Evolutionary conservation across 495 filamentous ascomycete genomes (phyloP).

Genomic region (Platismatia glauca): DNA sequence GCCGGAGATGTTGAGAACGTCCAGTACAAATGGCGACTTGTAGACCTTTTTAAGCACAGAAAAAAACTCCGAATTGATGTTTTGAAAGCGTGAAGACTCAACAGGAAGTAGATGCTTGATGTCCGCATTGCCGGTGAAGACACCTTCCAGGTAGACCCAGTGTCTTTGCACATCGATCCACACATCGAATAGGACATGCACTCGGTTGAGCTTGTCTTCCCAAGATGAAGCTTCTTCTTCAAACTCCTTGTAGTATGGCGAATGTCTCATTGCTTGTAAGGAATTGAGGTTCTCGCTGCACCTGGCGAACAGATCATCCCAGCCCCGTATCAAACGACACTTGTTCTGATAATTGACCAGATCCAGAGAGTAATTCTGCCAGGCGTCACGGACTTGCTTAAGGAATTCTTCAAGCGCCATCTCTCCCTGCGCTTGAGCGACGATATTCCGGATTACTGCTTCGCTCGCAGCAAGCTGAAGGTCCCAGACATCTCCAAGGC

Average conservation of each 20-base stretch:
- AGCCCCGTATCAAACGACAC: slow-evolving; percentile 91
- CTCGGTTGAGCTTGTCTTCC: slow-evolving; percentile 97
- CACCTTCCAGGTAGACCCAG: slow-evolving; percentile 98
- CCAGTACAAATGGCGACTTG: slow-evolving; percentile 85
- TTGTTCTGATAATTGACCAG: slow-evolving; percentile 97
- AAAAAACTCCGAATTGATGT: slow-evolving; percentile 98
- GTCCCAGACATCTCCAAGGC: slow-evolving; percentile 96
- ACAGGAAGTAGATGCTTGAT: slow-evolving; percentile 97
- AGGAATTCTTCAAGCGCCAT: slow-evolving; percentile 98
- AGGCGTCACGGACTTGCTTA: slow-evolving; percentile 91
- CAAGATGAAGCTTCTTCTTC: slow-evolving; percentile 92
- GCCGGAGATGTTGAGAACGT: slow-evolving; percentile 88
- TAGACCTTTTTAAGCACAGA: slow-evolving; percentile 97
- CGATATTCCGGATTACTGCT: slow-evolving; percentile 77
- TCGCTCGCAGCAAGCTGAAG: slow-evolving; percentile 81
- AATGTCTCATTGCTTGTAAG: slow-evolving; percentile 96
- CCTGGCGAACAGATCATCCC: slow-evolving; percentile 96
- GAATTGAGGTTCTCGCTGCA: slow-evolving; percentile 98
- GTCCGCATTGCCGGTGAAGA: slow-evolving; percentile 96
- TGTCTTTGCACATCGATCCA: slow-evolving; percentile 99
- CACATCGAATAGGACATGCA: slow-evolving; percentile 95
- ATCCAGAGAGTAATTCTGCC: slow-evolving; percentile 89
- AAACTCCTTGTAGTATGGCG: slow-evolving; percentile 97
- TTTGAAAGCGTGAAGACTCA: slow-evolving; percentile 92
- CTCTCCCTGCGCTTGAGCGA: slow-evolving; percentile 92